Evolutionary conservation across 1,284 basidiomycete species (phyloP), one percentile per base, ranked within the genome.

Genomic region (Leccinum angustisporum): DNA sequence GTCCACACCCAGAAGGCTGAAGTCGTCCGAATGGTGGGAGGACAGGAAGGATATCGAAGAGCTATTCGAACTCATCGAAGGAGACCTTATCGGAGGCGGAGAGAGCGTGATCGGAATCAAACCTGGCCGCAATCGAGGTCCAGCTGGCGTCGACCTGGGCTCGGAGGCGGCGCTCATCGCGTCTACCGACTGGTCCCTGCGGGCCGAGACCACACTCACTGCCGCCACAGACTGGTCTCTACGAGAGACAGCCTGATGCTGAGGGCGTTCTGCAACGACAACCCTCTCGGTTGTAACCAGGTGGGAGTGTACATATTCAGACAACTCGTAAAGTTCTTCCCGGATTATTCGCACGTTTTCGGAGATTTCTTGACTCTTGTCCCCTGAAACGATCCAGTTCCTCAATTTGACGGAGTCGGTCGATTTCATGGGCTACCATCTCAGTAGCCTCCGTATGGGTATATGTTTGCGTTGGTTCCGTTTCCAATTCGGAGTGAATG

Each of bases 11-110:
- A 80, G 69, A 52, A 83, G 68, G 60, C 79, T 82, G 50, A 79
- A 70, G 66, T 90, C 89, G 61, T 92, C 90, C 0, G 90, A 91
- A 66, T 91, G 86, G 65, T 88, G 86, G 10, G 90, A 91, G 1
- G 88, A 88, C 58, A 91, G 67, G 71, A 84, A 91, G 0, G 87
- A 90, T 34, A 81, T 71, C 31, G 78, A 80, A 57, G 83, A 85
- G n/a, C 77, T 79, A 48, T 72, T 57, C 13, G 83, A 81, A 63
- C 83, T 83, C 1, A 83, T 77, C 2, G 83, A 81, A 30, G 80
- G 77, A 40, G 80, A 76, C 18, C 77, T 72, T 52, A 65, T 56
- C 6, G 77, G 78, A 8, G 81, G 81, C 3, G 81, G 81, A 8
- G 56, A 84, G 56, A 84, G 63, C 56, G 36, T 40, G 54, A 66